Evolutionary conservation across 768 basidiomycete genomes (phyloP).

Genomic region (Tephrocybe sp.): DNA sequence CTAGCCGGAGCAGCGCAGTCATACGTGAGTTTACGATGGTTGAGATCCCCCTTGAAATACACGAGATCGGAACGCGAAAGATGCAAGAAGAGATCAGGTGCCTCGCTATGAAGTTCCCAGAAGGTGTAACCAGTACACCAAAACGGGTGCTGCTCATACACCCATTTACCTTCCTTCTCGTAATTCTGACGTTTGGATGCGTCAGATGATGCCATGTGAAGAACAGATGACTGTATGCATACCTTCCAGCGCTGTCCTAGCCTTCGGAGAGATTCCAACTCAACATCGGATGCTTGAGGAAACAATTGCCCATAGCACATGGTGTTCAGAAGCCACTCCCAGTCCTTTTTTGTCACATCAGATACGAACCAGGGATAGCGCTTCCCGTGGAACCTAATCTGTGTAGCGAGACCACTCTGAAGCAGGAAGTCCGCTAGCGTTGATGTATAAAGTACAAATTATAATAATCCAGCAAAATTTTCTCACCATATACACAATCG

Average conservation of each 20-base stretch:
- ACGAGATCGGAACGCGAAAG: conserved; percentile 89
- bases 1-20: conserved; percentile 84
- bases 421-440: conserved; percentile 83
- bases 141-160: conserved; percentile 92
- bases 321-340: conserved; percentile 87
- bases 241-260: conserved; percentile 92
- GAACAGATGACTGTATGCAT: conserved; percentile 4
- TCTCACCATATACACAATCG: conserved; percentile 79
- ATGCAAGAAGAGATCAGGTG: conserved; percentile 89
- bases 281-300: conserved; percentile 74
- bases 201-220: neutral
- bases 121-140: conserved; percentile 97
- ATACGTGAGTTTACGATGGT: conserved; percentile 88
- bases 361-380: conserved; percentile 94
- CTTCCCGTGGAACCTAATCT: conserved; percentile 94
- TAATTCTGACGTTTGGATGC: conserved; percentile 57
- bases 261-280: conserved; percentile 75
- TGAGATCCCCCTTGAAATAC: conserved; percentile 92
- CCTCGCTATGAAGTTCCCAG: conserved; percentile 82
- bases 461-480: neutral
- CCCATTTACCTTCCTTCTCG: conserved; percentile 89
- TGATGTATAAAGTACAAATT: conserved; percentile 6
- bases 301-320: conserved; percentile 94
- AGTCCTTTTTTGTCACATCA: conserved; percentile 90
- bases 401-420: conserved; percentile 80